These are phyloP conservation scores for Schizophyllum commune DNA, from an alignment of 1,284 basidiomycete species.

Conservation along the genomic window DNA sequence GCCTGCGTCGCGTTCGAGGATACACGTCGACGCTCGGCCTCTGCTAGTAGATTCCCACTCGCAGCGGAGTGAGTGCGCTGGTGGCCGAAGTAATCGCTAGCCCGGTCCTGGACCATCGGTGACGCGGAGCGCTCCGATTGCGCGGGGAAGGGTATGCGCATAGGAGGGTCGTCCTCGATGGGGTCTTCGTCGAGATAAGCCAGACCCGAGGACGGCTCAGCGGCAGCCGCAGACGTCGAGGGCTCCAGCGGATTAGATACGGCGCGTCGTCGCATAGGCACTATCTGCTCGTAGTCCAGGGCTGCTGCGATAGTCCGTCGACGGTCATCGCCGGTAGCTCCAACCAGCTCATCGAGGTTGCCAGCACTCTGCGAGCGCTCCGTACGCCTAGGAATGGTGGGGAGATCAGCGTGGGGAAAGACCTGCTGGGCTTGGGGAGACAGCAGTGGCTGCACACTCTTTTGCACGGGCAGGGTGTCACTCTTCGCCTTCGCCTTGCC, in stretches of 20 bases:
- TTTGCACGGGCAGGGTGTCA: constrained; percentile 43
- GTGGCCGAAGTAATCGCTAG: constrained; percentile 10
- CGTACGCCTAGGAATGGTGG: constrained; percentile 27
- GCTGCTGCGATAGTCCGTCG: constrained; percentile 46
- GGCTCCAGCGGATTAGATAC: constrained; percentile 13
- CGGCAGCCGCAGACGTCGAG: constrained; percentile 14
- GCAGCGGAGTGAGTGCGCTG: constrained; percentile 38
- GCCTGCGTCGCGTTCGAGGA: constrained; percentile 24
- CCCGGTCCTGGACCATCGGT: constrained; percentile 30
- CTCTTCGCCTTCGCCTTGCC: constrained; percentile 41
- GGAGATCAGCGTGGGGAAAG: constrained; percentile 26
- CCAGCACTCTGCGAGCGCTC: constrained; percentile 60
- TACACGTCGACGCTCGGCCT: constrained; percentile 17
- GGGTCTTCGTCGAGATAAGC: neutral
- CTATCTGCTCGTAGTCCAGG: constrained; percentile 41
- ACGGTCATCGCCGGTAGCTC: constrained; percentile 29
- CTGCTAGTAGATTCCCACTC: constrained; percentile 37
- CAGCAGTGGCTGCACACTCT: constrained; percentile 7
- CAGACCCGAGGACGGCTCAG: neutral
- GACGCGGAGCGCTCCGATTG: constrained; percentile 46
- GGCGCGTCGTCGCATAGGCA: constrained; percentile 26
- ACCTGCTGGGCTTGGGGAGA: constrained; percentile 27
- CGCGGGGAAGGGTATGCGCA: constrained; percentile 53
- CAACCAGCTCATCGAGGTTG: constrained; percentile 39
- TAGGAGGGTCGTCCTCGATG: constrained; percentile 19